These are phyloP conservation scores for Trichoderma sp. DNA, from an alignment of 2,329 filamentous ascomycete species.

Conservation along the genomic window DNA sequence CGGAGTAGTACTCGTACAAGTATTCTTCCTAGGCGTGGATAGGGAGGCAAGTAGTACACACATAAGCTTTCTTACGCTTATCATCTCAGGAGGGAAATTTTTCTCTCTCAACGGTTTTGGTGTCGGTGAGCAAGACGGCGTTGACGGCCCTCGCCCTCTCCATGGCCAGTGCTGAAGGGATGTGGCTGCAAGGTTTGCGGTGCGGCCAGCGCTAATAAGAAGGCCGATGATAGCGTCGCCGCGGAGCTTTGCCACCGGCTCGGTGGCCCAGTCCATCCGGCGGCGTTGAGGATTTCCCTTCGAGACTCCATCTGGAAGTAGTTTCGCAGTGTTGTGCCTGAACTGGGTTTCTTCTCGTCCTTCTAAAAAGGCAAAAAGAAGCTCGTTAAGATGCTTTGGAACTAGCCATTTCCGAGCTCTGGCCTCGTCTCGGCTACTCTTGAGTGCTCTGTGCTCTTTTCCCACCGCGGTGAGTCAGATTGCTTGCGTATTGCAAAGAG, in stretches of 20 bases:
- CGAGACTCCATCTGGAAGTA: neutral
- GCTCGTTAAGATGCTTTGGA: neutral
- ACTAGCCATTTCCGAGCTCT: neutral
- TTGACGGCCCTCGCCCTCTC: neutral
- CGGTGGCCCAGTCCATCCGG: slow-evolving; percentile 4
- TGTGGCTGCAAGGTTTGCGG: slow-evolving; percentile 22
- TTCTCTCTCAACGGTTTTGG: neutral
- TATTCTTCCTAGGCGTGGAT: neutral
- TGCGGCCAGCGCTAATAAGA: slow-evolving; percentile 18
- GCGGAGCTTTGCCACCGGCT: slow-evolving; percentile 20
- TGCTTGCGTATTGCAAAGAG: neutral
- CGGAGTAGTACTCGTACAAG: neutral
- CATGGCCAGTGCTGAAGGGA: slow-evolving; percentile 8
- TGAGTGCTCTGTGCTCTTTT: neutral
- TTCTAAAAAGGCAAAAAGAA: neutral
- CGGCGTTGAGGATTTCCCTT: neutral
- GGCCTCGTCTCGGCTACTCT: neutral
- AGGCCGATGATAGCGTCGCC: slow-evolving; percentile 20
- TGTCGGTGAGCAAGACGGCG: slow-evolving; percentile 7
- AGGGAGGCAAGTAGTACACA: neutral
- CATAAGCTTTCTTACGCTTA: slow-evolving; percentile 2
- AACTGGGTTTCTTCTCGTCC: neutral
- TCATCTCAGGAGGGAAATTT: slow-evolving; percentile 5
- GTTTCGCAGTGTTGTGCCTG: slow-evolving; percentile 1
- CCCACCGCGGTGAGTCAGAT: neutral